A percentile compares a stretch with the other conserved stretches of the same genome.
Conservation (phyloP, 495 filamentous ascomycete species). For the Pyrenula aspistea region DNA sequence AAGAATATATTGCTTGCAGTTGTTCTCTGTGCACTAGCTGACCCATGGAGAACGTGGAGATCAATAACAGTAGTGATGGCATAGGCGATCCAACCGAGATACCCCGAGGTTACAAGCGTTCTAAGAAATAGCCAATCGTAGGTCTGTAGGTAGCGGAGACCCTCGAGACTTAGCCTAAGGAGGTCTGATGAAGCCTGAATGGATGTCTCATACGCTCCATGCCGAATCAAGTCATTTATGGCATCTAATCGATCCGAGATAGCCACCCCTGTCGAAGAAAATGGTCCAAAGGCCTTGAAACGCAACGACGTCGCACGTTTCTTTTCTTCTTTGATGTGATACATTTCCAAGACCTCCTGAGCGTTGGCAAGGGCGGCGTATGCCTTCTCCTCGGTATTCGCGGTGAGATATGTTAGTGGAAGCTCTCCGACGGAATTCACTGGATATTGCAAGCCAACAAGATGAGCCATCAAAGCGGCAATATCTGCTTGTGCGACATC, state of each 20-base stretch:
- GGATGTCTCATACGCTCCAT: conserved; percentile 54
- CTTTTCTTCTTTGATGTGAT: conserved; percentile 82
- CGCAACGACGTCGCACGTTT: conserved; percentile 64
- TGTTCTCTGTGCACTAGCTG: conserved; percentile 52
- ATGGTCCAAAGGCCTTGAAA: conserved; percentile 57
- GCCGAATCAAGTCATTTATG: conserved; percentile 56
- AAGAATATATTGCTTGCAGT: conserved; percentile 51
- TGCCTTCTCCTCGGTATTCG: conserved; percentile 62
- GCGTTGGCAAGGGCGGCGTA: conserved; percentile 80
- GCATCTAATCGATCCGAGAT: conserved; percentile 54
- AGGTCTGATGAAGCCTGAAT: conserved; percentile 65
- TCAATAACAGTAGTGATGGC: conserved; percentile 86
- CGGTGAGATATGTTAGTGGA: conserved; percentile 69
- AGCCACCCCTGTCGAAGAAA: conserved; percentile 43
- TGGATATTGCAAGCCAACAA: conserved; percentile 82
- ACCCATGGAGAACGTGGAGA: conserved; percentile 72
- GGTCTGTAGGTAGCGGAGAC: conserved; percentile 88
- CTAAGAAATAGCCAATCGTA: conserved; percentile 97
- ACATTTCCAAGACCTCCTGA: conserved; percentile 88
- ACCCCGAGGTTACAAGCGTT: conserved; percentile 84
- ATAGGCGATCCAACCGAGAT: conserved; percentile 94
- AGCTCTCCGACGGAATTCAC: conserved; percentile 95
- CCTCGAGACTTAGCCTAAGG: conserved; percentile 65
- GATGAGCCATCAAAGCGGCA: conserved; percentile 91
- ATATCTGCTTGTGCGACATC: conserved; percentile 94